A percentile compares a stretch with the other conserved stretches of the same genome.
phyloP scores from a whole-genome alignment of 2,329 filamentous ascomycete species.

The Neonectria punicea region DNA sequence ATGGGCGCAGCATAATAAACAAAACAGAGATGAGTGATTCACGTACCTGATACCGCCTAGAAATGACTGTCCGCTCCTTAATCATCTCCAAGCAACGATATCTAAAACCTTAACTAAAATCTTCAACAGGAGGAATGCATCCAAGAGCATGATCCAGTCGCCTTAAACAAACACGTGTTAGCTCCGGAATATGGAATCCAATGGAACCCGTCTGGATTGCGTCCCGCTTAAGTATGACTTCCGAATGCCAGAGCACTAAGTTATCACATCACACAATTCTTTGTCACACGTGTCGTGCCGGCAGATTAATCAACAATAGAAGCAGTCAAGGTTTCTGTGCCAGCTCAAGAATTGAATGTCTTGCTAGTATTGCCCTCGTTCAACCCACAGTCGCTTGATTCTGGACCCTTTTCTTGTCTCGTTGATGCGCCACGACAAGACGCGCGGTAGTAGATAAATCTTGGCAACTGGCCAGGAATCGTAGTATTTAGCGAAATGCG shows the following conservation, averaged over 20 bases:
- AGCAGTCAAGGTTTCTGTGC: not conserved
- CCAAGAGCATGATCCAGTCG: not conserved
- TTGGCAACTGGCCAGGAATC: not conserved
- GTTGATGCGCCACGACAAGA: constrained; percentile 9
- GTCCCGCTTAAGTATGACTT: not conserved
- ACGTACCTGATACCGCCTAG: not conserved
- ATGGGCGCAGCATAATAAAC: too few relatives aligned
- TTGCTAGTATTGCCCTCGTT: not conserved
- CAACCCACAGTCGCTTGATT: not conserved
- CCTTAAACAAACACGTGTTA: not conserved
- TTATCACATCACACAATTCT: not conserved
- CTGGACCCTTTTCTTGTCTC: not conserved
- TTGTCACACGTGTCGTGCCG: not conserved
- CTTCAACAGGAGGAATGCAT: not conserved
- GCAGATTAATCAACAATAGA: not conserved
- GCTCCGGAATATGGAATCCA: not conserved
- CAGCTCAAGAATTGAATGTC: constrained; percentile 1
- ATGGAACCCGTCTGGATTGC: not conserved
- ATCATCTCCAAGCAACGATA: not conserved
- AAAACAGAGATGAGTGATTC: not conserved
- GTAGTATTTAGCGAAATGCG: not conserved
- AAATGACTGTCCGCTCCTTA: not conserved
- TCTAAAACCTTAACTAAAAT: not conserved
- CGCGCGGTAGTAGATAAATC: not conserved
- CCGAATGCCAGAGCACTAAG: not conserved